A percentile compares a stretch with the other conserved stretches of the same genome.
Conservation (phyloP, 2,329 filamentous ascomycete species). For the Alternaria alternata region DNA sequence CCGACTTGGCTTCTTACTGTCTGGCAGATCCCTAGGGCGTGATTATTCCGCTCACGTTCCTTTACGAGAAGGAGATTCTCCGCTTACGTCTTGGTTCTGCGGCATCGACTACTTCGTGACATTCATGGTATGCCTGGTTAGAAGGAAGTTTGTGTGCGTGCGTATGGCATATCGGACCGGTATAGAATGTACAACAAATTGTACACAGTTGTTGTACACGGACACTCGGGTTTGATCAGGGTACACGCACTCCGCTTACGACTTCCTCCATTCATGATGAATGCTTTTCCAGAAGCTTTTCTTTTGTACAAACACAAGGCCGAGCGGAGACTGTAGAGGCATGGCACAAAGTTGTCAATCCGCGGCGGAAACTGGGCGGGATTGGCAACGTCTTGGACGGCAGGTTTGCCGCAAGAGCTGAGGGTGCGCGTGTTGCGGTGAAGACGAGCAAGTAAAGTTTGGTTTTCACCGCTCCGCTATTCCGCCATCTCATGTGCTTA, state of each 20-base stretch:
- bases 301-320: neutral
- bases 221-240: neutral
- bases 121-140: neutral
- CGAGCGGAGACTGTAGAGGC: neutral
- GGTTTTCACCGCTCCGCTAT: neutral
- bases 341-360: neutral
- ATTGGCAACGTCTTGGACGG: conserved; percentile 15
- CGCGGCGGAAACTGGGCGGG: conserved; percentile 8
- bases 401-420: neutral
- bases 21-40: neutral
- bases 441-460: neutral
- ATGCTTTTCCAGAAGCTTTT: neutral
- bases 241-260: neutral
- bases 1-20: conserved; percentile 1
- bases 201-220: neutral
- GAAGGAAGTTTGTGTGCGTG: too few relatives aligned
- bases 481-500: neutral
- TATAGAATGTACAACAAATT: neutral
- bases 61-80: neutral
- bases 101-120: neutral
- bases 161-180: neutral
- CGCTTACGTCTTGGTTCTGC: neutral
- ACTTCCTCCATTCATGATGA: neutral
- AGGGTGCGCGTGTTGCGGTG: conserved; percentile 5
- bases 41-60: neutral